Percentiles rank a stretch among this genome's conserved stretches.
Evolutionary conservation across 2,329 filamentous ascomycete genomes (phyloP).

Genomic region (Penicillium sp.): DNA sequence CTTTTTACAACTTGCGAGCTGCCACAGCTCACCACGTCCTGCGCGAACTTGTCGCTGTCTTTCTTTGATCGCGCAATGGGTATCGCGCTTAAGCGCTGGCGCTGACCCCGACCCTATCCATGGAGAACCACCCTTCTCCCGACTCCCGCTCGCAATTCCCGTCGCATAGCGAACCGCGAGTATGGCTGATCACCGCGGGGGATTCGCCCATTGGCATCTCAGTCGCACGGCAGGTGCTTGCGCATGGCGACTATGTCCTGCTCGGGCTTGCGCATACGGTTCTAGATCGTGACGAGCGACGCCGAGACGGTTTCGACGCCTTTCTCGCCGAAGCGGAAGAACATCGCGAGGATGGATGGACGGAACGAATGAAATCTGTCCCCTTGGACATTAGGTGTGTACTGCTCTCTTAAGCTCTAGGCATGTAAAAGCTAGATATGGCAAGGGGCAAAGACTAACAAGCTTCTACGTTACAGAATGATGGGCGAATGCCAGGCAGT

Average conservation of each 20-base stretch:
- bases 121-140: slow-evolving; percentile 44
- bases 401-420: not conserved
- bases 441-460: slow-evolving; percentile 22
- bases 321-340: slow-evolving; percentile 68
- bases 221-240: slow-evolving; percentile 78
- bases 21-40: not conserved
- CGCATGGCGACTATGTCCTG: slow-evolving; percentile 90
- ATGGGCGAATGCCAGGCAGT: slow-evolving; percentile 80
- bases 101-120: slow-evolving; percentile 31
- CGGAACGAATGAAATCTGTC: slow-evolving; percentile 72
- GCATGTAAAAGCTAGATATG: not conserved
- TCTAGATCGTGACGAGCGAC: slow-evolving; percentile 73
- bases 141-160: slow-evolving; percentile 59
- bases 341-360: slow-evolving; percentile 77
- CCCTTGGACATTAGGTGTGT: slow-evolving; percentile 62
- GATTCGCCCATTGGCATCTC: slow-evolving; percentile 84
- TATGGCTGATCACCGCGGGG: slow-evolving; percentile 90
- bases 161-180: slow-evolving; percentile 71
- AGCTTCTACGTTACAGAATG: slow-evolving; percentile 47
- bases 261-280: slow-evolving; percentile 80
- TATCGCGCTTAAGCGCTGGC: slow-evolving; percentile 33
- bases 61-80: slow-evolving; percentile 36
- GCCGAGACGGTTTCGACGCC: slow-evolving; percentile 78
- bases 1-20: not conserved
- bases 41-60: slow-evolving; percentile 13